A percentile compares a stretch with the other conserved stretches of the same genome.
Evolutionary conservation across 2,329 filamentous ascomycete genomes (phyloP).

Genomic region (Sarocladium oryzae): DNA sequence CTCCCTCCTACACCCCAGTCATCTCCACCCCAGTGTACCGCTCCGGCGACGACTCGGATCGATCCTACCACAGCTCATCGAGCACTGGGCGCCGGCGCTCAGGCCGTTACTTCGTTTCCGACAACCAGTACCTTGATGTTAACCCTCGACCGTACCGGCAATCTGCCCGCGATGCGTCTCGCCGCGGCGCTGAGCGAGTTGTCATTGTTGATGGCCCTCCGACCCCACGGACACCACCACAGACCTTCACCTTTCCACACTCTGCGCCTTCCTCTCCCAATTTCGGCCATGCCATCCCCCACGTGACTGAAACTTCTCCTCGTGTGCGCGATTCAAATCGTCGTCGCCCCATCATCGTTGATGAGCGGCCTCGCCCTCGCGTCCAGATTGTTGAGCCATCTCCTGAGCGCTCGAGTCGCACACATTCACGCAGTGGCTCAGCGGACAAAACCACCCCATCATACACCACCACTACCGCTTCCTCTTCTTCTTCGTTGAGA

Average conservation of each 20-base stretch:
- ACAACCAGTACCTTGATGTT: conserved; percentile 7
- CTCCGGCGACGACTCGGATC: conserved; percentile 32
- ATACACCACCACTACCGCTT: neutral
- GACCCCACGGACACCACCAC: conserved; percentile 40
- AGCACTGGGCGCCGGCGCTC: conserved; percentile 24
- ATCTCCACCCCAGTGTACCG: conserved; percentile 25
- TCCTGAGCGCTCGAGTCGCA: neutral
- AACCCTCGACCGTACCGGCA: neutral
- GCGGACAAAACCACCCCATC: neutral
- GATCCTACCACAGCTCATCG: conserved; percentile 23
- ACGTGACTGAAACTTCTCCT: conserved; percentile 19
- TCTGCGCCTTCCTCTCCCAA: conserved; percentile 35
- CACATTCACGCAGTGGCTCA: neutral
- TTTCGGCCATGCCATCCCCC: conserved; percentile 16
- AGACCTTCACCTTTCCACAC: conserved; percentile 26
- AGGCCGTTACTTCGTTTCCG: neutral
- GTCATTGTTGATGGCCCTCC: conserved; percentile 39
- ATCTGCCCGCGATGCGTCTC: conserved; percentile 17
- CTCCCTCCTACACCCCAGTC: conserved; percentile 29
- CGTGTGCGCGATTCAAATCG: conserved; percentile 17
- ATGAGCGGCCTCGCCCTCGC: conserved; percentile 24
- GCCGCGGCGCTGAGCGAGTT: conserved; percentile 33
- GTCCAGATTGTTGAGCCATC: conserved; percentile 7
- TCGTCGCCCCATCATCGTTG: conserved; percentile 30
- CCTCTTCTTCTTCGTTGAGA: neutral